These are phyloP conservation scores for Ceratobasidium sp. DNA, from an alignment of 1,284 basidiomycete species.

Conservation along the genomic window DNA sequence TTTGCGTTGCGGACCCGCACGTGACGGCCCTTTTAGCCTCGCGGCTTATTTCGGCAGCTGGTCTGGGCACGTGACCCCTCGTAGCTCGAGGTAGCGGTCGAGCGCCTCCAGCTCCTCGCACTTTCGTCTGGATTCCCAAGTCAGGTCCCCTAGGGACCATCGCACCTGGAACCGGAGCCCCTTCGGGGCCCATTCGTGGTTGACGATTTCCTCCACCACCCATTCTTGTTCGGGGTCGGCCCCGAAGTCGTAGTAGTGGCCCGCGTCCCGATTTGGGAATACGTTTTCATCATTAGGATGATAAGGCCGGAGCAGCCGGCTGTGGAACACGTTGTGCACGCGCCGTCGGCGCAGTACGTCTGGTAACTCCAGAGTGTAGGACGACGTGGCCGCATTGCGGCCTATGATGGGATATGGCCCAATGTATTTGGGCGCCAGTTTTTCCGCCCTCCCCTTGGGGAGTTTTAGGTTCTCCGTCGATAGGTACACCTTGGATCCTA, in stretches of 20 bases:
- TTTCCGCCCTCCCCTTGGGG: conserved; percentile 11
- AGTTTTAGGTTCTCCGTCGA: conserved; percentile 55
- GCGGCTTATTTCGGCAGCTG: background rate
- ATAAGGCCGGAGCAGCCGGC: conserved; percentile 45
- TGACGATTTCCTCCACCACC: conserved; percentile 25
- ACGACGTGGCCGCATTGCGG: conserved; percentile 1
- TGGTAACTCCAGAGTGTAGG: conserved; percentile 47
- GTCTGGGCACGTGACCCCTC: conserved; percentile 34
- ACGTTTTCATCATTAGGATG: conserved; percentile 46
- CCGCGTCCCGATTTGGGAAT: background rate
- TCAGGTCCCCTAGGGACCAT: conserved; percentile 10
- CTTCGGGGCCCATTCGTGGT: background rate
- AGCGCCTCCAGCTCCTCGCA: conserved; percentile 48
- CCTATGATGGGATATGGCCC: conserved; percentile 31
- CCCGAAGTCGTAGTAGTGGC: conserved; percentile 14
- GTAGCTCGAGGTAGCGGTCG: conserved; percentile 50
- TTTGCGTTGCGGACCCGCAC: too few relatives aligned
- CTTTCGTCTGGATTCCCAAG: conserved; percentile 1
- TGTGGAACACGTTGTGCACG: conserved; percentile 47
- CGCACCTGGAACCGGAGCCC: background rate
- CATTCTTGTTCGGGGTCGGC: conserved; percentile 5
- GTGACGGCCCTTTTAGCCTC: too few relatives aligned
- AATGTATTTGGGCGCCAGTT: conserved; percentile 35
- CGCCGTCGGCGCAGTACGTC: conserved; percentile 42
- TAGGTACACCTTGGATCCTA: conserved; percentile 53